Evolutionary conservation across 2,329 filamentous ascomycete genomes (phyloP), one percentile per base, ranked within the genome.

Genomic region (Decorospora gaudefroyi): DNA sequence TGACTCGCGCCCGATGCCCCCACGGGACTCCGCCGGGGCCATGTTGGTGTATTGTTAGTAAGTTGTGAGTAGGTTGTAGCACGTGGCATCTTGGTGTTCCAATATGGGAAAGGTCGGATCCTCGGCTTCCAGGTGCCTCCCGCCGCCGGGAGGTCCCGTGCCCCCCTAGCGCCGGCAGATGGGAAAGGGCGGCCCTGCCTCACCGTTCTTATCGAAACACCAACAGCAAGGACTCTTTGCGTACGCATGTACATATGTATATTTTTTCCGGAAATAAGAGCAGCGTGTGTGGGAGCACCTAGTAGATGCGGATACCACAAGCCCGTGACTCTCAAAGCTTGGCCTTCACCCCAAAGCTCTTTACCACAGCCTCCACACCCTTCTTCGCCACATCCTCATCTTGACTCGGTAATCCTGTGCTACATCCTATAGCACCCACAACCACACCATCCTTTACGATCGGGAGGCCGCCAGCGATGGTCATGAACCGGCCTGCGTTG

Each of bases 351-450:
- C 38, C 46, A 34, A 68, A 62, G 12, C 44, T 58, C 62, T 70
- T 72, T 46, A 67, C 63, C 11, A 72, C 71, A 19, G 76, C 79
- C 49, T 78, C 76, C 11, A 79, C 74, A 1, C 78, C 79, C 3
- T 72, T 76, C 57, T 67, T 70, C 36, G 78, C 77, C 54, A 79
- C 76, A 59, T 79, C 74, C 42, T 76, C 72, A 65, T 82, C 79
- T 61, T 82, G 76, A 39, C 69, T 70, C 34, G 78, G 78, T 38
- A 75, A 78, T 15, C 79, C 79, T 8, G 78, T 80, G 54, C 74
- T 78, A 43, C 78, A 78, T 0, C 78, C 79, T 44, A 82, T 72
- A 2, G 77, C 79, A 0, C 79, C 79, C 2, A 81, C 70, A 4
- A 80, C 74, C 23, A 70, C 64, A 2, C 78, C 78, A 36, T 75